These are phyloP conservation scores for Fagopyrum esculentum DNA, from an alignment of 148 eudicot species.

Conservation along the genomic window DNA sequence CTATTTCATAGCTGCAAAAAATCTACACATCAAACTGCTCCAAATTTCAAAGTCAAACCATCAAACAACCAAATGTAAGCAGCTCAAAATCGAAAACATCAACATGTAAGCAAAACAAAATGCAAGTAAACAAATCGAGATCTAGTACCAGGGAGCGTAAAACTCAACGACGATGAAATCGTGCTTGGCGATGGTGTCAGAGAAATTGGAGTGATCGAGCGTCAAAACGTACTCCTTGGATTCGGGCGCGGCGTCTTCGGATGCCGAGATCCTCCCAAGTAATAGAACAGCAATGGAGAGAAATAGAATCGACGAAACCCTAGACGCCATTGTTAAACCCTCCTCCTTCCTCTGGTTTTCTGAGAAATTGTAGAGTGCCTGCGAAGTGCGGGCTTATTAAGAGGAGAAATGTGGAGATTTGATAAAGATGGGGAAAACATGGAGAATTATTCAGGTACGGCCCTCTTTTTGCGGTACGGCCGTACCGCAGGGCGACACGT, in stretches of 20 bases:
- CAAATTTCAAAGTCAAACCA: neutral
- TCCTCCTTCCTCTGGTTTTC: neutral
- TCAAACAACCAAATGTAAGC: neutral
- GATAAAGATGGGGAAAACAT: neutral
- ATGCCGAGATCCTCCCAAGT: conserved; percentile 2
- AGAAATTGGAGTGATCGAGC: conserved; percentile 30
- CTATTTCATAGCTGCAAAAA: neutral
- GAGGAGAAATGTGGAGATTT: neutral
- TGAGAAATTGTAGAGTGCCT: neutral
- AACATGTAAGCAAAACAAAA: neutral
- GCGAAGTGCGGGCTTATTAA: neutral
- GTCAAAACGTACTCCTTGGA: conserved; percentile 28
- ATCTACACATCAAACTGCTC: neutral
- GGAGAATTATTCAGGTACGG: too few species aligned
- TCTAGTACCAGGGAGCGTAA: conserved; percentile 34
- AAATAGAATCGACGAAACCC: neutral
- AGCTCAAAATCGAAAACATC: neutral
- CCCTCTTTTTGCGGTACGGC: too few species aligned
- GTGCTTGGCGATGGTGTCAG: conserved; percentile 23
- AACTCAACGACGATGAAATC: conserved; percentile 30
- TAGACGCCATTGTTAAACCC: neutral
- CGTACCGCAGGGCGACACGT: too few species aligned
- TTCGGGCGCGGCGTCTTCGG: conserved; percentile 7
- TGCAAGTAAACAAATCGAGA: neutral
- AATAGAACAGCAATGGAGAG: neutral